Evolutionary conservation across 176 grass and related monocot genomes (phyloP), one percentile per base, ranked within the genome.

Genomic region (Aegilops sharonensis): DNA sequence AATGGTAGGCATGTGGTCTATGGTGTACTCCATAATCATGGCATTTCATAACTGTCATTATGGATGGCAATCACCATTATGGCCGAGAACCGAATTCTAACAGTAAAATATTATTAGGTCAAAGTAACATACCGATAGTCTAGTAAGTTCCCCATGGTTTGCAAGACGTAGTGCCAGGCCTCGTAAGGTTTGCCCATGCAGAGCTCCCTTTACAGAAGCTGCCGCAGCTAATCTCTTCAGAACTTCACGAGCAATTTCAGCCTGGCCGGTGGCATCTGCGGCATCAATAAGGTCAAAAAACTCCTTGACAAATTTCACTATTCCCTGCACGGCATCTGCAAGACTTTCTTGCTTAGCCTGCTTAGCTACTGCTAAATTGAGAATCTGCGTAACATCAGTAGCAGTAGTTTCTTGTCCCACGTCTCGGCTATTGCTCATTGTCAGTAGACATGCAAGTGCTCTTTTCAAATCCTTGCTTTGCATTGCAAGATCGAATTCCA

Each of bases 401-500:
- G 92, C 89, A 11, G 83, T 60, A 82, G 85, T 94, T 90, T 99
- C 97, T 79, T 90, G 88, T 42, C 94, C 97, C 88, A 99, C 89
- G 43, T 96, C 97, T 86, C 92, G 83, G 79, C 94, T 96, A 82
- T 96, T 99, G 85, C 94, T 96, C 97, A 99, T 99, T 70, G 97
- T 99, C 80, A 99, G 89, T 71, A 99, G 92, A 80, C 97, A 99
- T 61, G 95, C 93, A 85, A 99, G 92, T 47, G 97, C 94, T 87
- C 97, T 92, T 87, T 99, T 99, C 68, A 99, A 80, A 87, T 99
- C 91, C 82, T 91, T 99, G 89, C 94, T 96, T 77, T 99, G 97
- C 97, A 99, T 96, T 72, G 97, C 97, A 43, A 99, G 90, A 81
- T 99, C 97, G 72, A 99, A 99, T 83, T 99, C 97, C 84, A 99